phyloP scores from a whole-genome alignment of 257 asterid species.

The Perilla frutescens region DNA sequence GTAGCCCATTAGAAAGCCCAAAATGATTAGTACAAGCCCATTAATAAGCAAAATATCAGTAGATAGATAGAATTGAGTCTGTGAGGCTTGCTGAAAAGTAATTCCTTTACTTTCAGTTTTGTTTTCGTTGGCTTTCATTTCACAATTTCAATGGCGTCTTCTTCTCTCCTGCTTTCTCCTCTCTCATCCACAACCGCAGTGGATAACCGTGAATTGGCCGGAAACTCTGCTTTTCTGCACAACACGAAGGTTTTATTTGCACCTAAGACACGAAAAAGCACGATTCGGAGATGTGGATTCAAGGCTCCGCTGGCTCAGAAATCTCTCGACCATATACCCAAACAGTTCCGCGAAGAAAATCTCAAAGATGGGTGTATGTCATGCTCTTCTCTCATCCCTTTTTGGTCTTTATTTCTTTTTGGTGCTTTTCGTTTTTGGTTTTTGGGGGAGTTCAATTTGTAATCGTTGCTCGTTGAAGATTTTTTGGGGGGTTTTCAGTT shows the following conservation, averaged over 20 bases:
- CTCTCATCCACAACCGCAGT: constrained; percentile 47
- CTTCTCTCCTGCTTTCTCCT: constrained; percentile 55
- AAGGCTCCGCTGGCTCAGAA: constrained; percentile 56
- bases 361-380: constrained; percentile 86
- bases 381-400: background rate
- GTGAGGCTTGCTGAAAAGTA: background rate
- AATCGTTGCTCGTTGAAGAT: background rate
- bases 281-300: constrained; percentile 54
- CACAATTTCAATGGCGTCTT: constrained; percentile 63
- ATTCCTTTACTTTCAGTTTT: background rate
- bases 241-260: constrained; percentile 52
- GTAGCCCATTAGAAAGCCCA: background rate
- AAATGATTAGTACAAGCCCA: background rate
- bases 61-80: constrained; percentile 1
- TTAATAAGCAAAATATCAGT: background rate
- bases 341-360: constrained; percentile 81
- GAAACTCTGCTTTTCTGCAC: constrained; percentile 46
- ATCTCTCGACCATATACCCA: constrained; percentile 76
- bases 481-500: constrained; percentile 3
- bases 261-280: constrained; percentile 41
- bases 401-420: background rate
- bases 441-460: background rate
- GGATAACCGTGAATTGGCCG: constrained; percentile 47
- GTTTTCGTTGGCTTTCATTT: constrained; percentile 13
- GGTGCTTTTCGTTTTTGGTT: constrained; percentile 1